These are phyloP conservation scores for Aspergillus aculeatus DNA, from an alignment of 2,329 filamentous ascomycete genomes.

Conservation along the genomic window DNA sequence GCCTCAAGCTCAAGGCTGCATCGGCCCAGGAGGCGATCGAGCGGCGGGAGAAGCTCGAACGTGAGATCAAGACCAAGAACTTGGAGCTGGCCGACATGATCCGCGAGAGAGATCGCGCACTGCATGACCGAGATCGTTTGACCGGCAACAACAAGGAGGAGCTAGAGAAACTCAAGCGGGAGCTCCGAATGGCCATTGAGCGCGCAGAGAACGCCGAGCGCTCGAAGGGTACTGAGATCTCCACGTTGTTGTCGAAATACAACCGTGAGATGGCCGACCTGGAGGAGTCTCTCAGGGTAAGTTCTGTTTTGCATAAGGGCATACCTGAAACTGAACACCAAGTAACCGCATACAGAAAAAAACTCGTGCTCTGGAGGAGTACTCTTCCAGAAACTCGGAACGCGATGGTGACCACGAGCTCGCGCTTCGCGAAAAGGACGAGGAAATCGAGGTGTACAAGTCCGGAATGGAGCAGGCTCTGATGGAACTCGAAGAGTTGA, in stretches of 20 bases:
- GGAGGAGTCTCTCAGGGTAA: constrained; percentile 74
- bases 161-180: constrained; percentile 88
- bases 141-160: constrained; percentile 87
- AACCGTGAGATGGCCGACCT: constrained; percentile 96
- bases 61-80: constrained; percentile 99
- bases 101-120: constrained; percentile 84
- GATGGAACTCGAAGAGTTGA: constrained; percentile 86
- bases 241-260: constrained; percentile 90
- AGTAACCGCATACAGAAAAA: constrained; percentile 62
- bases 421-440: constrained; percentile 87
- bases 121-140: constrained; percentile 89
- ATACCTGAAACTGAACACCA: constrained; percentile 3
- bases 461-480: constrained; percentile 96
- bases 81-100: constrained; percentile 99
- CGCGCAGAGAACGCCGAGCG: constrained; percentile 88
- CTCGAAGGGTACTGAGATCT: constrained; percentile 91
- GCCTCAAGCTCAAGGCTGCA: constrained; percentile 91
- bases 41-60: constrained; percentile 87
- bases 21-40: constrained; percentile 97
- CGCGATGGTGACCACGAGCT: constrained; percentile 83
- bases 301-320: constrained; percentile 10
- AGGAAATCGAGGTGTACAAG: constrained; percentile 97
- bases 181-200: constrained; percentile 87
- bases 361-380: constrained; percentile 79
- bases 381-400: constrained; percentile 73